Evolutionary conservation across 2,329 filamentous ascomycete species (phyloP), one percentile per base, ranked within the genome.

Genomic region (Thielaviopsis punctulata): DNA sequence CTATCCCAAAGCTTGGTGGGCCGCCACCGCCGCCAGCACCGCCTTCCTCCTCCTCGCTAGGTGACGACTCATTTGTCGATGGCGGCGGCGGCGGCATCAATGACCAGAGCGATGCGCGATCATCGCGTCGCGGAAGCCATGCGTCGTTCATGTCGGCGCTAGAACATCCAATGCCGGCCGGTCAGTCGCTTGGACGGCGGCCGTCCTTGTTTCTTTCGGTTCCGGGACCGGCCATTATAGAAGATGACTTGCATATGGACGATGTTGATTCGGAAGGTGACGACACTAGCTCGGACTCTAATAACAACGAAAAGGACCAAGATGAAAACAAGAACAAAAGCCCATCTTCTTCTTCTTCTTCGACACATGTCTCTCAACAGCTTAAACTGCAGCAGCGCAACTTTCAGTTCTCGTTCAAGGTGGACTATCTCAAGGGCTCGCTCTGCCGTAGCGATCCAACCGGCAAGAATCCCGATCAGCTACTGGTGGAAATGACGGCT

Each of bases 341-440:
- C 36, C 4, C 36, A 15, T 9, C 36, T 1, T 18, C n/a, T 18
- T 7, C 4, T 15, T 41, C 36, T 7, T 19, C 36, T 9, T n/a
- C n/a, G n/a, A n/a, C n/a, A n/a, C n/a, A 41, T 12, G 18, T 36
- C 19, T 47, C 49, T 15, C 46, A 55, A 13, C 49, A 55, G 22
- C 50, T 55, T 33, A 86, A 84, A 60, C 71, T 92, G 46, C 86
- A 93, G 60, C 89, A 95, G 60, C 83, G 86, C 45, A 90, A 84
- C 57, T 96, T 99, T 59, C 88, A 98, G 63, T 86, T 98, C 69
- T 93, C 89, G 58, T 98, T 99, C 65, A 88, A 86, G 8, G 92
- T 98, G 33, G 92, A 95, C 61, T 87, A 84, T 56, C 75, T 99
- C 45, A 89, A 93, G 65, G 92, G 92, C 2, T 96, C 92, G 1